Percentiles rank a stretch among this genome's conserved stretches.
Conservation (phyloP, 1,284 basidiomycete species). For the Fomitopsis schrenkii region DNA sequence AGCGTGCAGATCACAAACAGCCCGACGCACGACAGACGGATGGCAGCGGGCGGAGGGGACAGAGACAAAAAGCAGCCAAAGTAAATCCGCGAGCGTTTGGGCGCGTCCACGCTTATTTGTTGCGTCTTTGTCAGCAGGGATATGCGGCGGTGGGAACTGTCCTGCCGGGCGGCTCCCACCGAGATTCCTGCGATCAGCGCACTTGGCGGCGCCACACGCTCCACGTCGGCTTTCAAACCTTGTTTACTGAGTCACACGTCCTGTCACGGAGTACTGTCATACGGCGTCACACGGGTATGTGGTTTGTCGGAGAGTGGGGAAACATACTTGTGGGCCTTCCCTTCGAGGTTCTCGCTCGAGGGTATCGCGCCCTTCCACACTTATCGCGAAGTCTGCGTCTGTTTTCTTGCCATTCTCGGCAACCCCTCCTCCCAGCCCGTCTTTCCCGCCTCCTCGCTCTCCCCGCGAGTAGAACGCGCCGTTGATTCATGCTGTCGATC, state of each 20-base stretch:
- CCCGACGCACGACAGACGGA: background rate
- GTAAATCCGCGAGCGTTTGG: background rate
- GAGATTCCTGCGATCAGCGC: conserved; percentile 3
- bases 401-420: background rate
- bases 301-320: background rate
- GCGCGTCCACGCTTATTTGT: background rate
- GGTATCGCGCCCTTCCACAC: background rate
- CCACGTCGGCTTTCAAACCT: conserved; percentile 1
- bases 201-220: background rate
- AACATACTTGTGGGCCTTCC: background rate
- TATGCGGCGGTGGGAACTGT: background rate
- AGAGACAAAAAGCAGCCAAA: background rate
- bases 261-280: background rate
- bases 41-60: background rate
- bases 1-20: background rate
- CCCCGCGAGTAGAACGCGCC: background rate
- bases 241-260: background rate
- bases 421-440: background rate
- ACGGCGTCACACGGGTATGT: background rate
- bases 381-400: background rate
- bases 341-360: background rate
- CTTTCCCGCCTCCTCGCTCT: background rate
- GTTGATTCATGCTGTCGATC: background rate
- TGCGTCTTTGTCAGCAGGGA: conserved; percentile 1
- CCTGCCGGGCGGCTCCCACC: background rate